Evolutionary conservation across 805 yeast species (phyloP), one percentile per base, ranked within the genome.

Genomic region (Saturnispora gosingensis): DNA sequence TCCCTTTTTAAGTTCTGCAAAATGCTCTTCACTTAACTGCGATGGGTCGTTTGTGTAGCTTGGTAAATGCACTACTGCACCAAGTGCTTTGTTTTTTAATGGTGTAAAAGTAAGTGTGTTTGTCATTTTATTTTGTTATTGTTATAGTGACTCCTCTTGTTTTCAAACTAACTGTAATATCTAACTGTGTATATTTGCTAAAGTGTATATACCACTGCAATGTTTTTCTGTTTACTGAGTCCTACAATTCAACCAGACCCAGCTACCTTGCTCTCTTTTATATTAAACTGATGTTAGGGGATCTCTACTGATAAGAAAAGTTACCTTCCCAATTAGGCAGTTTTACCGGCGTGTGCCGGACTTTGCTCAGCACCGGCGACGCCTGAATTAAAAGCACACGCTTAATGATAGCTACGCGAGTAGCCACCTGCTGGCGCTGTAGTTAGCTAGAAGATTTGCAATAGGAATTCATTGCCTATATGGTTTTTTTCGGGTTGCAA

Each of bases 11-110:
- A 88, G 73, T 8, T 62, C 58, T 50, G 74, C 68, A 68, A 87
- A 87, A 60, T 88, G 93, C 5, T 68, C 77, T 3, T 83, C 86
- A 55, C 71, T 74, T 54, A 88, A 73, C 50, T 74, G 64, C 4
- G 86, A 74, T 15, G 96, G 96, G 67, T 88, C 95, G 51, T 78
- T 81, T 54, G 85, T 76, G 57, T 84, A 83, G 3, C 65, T 64
- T 35, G 96, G 96, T 42, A 88, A 68, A 6, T 65, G 68, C 45
- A 88, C 71, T 13, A 69, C 67, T 50, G 93, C 91, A 43, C 96
- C 96, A 58, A 88, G 76, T 25, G 82, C 80, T 30, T 75, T 67
- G 47, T 68, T 69, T 39, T 62, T 66, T 9, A 81, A 67, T 16
- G 85, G 83, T 13, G 69, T 67, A 32, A 78, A 71, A 35, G 64